Evolutionary conservation across 306 rosid genomes (phyloP).

Genomic region (Aeschynomene evenia): DNA sequence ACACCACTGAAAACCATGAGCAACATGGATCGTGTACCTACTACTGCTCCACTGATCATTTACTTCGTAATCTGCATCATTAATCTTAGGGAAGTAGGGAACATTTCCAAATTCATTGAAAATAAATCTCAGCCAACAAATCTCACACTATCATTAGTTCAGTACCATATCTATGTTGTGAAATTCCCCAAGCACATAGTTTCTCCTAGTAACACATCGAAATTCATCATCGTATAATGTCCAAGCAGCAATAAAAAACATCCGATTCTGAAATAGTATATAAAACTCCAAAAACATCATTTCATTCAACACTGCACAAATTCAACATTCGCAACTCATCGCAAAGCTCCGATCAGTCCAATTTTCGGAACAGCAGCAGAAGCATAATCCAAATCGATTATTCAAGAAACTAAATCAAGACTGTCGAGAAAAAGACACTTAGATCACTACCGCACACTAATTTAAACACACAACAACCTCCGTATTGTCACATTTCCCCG

Average conservation of each 20-base stretch:
- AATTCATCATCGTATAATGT: neutral
- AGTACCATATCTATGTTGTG: neutral
- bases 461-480: constrained; percentile 6
- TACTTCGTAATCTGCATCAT: neutral
- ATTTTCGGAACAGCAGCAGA: neutral
- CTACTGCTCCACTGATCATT: constrained; percentile 2
- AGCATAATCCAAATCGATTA: neutral
- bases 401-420: neutral
- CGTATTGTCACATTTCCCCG: constrained; percentile 31
- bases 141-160: neutral
- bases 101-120: neutral
- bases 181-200: neutral
- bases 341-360: neutral
- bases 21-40: constrained; percentile 1
- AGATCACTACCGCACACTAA: constrained; percentile 11
- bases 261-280: neutral
- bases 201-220: neutral
- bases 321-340: neutral
- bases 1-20: neutral
- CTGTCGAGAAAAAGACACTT: neutral
- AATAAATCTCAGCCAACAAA: constrained; percentile 21
- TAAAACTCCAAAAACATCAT: neutral
- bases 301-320: neutral
- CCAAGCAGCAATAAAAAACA: constrained; percentile 19
- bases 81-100: neutral